Conservation (phyloP, 2,329 filamentous ascomycete species). For the Aureobasidium sp. region DNA sequence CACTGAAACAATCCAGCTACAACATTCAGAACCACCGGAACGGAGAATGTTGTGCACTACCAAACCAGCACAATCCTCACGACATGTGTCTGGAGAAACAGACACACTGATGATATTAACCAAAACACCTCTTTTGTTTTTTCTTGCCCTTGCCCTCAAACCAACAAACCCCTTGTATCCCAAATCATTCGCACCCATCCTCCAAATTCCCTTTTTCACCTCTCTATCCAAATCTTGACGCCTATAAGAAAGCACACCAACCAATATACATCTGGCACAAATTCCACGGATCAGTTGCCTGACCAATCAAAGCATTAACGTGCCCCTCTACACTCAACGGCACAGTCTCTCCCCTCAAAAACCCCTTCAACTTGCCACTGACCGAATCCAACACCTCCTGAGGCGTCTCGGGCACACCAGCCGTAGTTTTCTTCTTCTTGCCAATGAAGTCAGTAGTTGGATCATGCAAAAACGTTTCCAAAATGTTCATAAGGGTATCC, state of each 20-base stretch:
- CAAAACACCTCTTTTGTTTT: no score
- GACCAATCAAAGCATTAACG: constrained; percentile 87
- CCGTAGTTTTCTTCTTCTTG: constrained; percentile 51
- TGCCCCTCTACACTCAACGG: constrained; percentile 93
- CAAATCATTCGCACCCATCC: background rate
- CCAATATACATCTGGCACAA: constrained; percentile 95
- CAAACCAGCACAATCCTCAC: no score
- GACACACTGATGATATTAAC: no score
- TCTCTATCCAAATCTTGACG: no score
- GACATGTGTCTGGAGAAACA: no score
- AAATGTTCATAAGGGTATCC: constrained; percentile 92
- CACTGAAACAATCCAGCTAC: no score
- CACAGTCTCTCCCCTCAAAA: constrained; percentile 80
- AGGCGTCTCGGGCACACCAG: constrained; percentile 58
- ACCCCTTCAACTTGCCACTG: constrained; percentile 73
- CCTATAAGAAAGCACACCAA: constrained; percentile 63
- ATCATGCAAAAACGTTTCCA: constrained; percentile 96
- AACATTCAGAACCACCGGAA: no score
- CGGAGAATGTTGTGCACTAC: no score
- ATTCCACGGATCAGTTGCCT: constrained; percentile 73
- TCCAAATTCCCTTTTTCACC: background rate
- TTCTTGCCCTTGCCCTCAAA: no score
- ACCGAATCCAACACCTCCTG: constrained; percentile 85
- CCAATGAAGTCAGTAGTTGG: constrained; percentile 89
- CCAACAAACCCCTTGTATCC: background rate